Evolutionary conservation across 768 basidiomycete genomes (phyloP), one percentile per base, ranked within the genome.

Genomic region (Tulasnella sp.): DNA sequence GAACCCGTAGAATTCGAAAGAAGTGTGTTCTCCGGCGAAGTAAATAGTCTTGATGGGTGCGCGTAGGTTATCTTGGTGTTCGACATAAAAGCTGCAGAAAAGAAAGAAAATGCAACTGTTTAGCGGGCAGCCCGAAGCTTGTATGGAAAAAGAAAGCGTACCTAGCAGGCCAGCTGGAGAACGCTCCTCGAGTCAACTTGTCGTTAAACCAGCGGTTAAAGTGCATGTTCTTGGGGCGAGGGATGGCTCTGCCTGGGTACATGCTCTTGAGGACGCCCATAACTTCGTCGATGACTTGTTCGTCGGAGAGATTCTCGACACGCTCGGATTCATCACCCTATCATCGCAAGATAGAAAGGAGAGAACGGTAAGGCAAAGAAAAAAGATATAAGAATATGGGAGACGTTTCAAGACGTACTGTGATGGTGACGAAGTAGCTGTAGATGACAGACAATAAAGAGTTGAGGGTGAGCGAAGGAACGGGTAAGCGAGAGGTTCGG

Each of bases 131-230:
- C 39, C 15, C 12, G 31, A 6, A 9, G 34, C 5, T 9, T 67
- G n/a, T 25, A 17, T 4, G 6, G 17, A 34, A 67, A 34, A 67
- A 34, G 17, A 34, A 34, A 5, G 15, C 67, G 78, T 90, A 90
- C 3, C 88, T 85, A 0, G 91, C 85, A 0, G 90, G 90, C 90
- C 90, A 91, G 77, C 91, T 92, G 29, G 88, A 89, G 79, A 89
- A 92, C 3, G 89, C 88, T 4, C 89, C 89, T 29, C 89, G 85
- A 81, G 85, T 89, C 40, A 87, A 82, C 3, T 86, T 85, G 79
- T 91, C 85, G 15, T 81, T 81, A 67, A 84, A 79, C 91, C 91
- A 92, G 3, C 85, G 82, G 3, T 86, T 85, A 78, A 89, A 86
- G 79, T 85, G 85, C 80, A 92, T 88, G 38, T 85, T 88, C 6